Percentiles rank a stretch among this genome's conserved stretches.
These are phyloP conservation scores for Aspergillus phoenicis DNA, from an alignment of 2,329 filamentous ascomycete genomes.

Conservation along the genomic window DNA sequence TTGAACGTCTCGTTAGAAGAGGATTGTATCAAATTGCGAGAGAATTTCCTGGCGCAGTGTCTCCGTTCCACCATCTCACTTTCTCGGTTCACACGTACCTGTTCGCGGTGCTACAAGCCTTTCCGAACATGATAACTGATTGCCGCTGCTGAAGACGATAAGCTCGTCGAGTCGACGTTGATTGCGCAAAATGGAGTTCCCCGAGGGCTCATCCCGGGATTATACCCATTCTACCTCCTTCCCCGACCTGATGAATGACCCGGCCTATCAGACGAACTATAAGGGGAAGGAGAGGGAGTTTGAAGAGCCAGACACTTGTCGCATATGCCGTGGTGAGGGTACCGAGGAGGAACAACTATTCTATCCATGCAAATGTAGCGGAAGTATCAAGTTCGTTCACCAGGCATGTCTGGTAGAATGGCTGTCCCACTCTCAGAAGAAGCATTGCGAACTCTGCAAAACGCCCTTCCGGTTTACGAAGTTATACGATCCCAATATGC, in stretches of 20 bases:
- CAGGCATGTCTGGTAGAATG: slow-evolving; percentile 98
- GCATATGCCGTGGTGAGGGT: slow-evolving; percentile 92
- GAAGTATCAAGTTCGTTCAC: slow-evolving; percentile 97
- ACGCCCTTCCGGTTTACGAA: slow-evolving; percentile 98
- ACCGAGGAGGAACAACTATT: slow-evolving; percentile 83
- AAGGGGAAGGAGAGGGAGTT: slow-evolving; percentile 40
- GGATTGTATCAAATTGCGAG: not conserved
- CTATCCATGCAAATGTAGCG: slow-evolving; percentile 98
- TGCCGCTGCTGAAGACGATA: slow-evolving; percentile 22
- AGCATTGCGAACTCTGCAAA: slow-evolving; percentile 99
- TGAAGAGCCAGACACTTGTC: slow-evolving; percentile 78
- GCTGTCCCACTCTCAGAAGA: slow-evolving; percentile 98
- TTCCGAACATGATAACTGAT: slow-evolving; percentile 29
- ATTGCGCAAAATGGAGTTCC: slow-evolving; percentile 32
- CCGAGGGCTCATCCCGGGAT: slow-evolving; percentile 25
- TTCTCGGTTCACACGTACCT: not conserved
- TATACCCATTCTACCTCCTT: slow-evolving; percentile 25
- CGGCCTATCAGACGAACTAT: slow-evolving; percentile 49
- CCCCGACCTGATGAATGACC: slow-evolving; percentile 62
- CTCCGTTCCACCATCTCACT: not conserved
- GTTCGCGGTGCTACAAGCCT: not conserved
- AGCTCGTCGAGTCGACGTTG: slow-evolving; percentile 21
- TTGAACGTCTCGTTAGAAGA: not conserved
- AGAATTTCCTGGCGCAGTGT: not conserved
- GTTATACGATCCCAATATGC: slow-evolving; percentile 94